These are phyloP conservation scores for Umbelopsis sp. DNA, from an alignment of 371 early-diverging fungal genomes.

Conservation along the genomic window DNA sequence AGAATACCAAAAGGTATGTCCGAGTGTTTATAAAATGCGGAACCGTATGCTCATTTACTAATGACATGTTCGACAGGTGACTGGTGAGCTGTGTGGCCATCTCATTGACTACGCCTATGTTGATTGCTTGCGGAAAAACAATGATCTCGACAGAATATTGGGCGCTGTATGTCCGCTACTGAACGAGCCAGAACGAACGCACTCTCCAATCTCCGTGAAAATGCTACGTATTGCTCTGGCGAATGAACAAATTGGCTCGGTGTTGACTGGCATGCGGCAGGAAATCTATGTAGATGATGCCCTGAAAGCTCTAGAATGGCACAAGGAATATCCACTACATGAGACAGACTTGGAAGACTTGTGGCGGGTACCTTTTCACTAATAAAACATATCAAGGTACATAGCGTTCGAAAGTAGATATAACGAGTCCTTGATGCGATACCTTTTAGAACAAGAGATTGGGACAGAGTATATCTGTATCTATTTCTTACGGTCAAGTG, in stretches of 20 bases:
- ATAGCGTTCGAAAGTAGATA: too few species aligned
- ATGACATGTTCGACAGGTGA: background rate
- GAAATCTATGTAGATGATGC: constrained; percentile 67
- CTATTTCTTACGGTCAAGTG: too few species aligned
- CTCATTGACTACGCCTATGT: constrained; percentile 57
- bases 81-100: constrained; percentile 33
- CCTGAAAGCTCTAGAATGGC: constrained; percentile 29
- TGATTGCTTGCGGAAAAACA: constrained; percentile 65
- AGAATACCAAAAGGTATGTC: constrained; percentile 42
- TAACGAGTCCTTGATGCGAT: too few species aligned
- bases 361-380: constrained; percentile 8
- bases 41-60: too few species aligned
- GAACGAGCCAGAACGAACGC: constrained; percentile 27
- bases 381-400: background rate
- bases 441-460: too few species aligned
- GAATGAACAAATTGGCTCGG: constrained; percentile 62
- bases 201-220: constrained; percentile 63
- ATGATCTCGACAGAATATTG: constrained; percentile 68
- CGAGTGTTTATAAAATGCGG: background rate
- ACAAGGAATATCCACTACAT: background rate
- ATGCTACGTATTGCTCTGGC: constrained; percentile 51
- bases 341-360: constrained; percentile 12
- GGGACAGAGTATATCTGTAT: too few species aligned
- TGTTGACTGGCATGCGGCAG: constrained; percentile 74
- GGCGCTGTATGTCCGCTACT: constrained; percentile 54